Evolutionary conservation across 305 asterid species (phyloP), one percentile per base, ranked within the genome.

Genomic region (Plantago lanceolata): DNA sequence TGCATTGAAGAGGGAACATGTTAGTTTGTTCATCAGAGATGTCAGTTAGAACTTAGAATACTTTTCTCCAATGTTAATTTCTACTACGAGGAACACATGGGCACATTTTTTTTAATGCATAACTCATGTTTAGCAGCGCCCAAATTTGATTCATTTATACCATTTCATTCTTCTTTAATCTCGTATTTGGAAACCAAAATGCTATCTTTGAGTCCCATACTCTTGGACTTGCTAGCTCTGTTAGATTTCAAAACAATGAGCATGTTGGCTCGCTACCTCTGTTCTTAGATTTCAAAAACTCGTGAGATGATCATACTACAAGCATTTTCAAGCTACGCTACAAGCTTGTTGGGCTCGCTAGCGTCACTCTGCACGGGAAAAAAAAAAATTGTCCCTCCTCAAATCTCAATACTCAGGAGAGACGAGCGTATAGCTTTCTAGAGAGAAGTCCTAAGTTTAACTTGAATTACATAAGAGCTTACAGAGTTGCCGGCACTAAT

Each of bases 381-480:
- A n/a, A n/a, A n/a, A n/a, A n/a, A n/a, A n/a, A n/a, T n/a, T n/a
- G 2, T 40, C 11, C 47, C 11, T 40, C 12, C 47, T 37, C 15
- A 40, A 40, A 40, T 40, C 47, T 40, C n/a, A 40, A 40, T 14
- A 53, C 31, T 20, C 19, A 24, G 35, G n/a, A 3, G 35, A 53
- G 12, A 5, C 20, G 15, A 55, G 17, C 44, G 15, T 26, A n/a
- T 8, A 29, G 33, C 12, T 9, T 20, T 3, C 33, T 43, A 11
- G 19, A 13, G 29, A 66, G 7, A 21, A 12, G 6, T 50, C 13
- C 26, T 48, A 54, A 12, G 21, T 53, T 57, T 43, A 11, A 76
- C 52, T 13, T 56, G 66, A 68, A 45, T 62, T 44, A 28, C 65
- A 73, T 24, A 54, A 54, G 63, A 44, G 19, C 57, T 59, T 19